Base-by-base conservation (phyloP, 768 basidiomycete genomes). In the Paxillus involutus region DNA sequence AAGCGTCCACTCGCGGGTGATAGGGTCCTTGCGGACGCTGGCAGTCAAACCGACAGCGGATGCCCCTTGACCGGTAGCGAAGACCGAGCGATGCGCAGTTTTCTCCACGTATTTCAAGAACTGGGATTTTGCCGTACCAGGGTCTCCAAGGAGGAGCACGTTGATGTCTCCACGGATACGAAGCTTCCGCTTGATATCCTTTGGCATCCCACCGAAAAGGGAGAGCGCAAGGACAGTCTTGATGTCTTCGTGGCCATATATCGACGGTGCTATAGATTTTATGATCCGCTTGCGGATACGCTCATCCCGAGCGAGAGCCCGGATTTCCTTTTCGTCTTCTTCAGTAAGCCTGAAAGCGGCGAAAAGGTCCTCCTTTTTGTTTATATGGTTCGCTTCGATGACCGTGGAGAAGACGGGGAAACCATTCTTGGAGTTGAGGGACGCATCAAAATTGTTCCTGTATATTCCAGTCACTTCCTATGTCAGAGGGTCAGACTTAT, bases 31-130 rank as follows among this genome's bases (percentile, higher is more conserved):
- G 49, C 97, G 86, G n/a, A 99, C 97, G 58, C 94, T 96, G 21
- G 97, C 97, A 0, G 97, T 99, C 52, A 99, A 79, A 87, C 97
- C 97, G 53, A 98, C 97, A 5, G 97, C 97, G 4, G 91, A 94
- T 13, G 97, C 97, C 44, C 97, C 97, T 71, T 99, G 97, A 33
- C 97, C 97, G 4, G 97, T 98, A 3, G 97, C 94, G 66, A 97
- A 99, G 21, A 99, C 96, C 6, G 96, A 95, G 43, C 97, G 84
- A 69, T 94, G 94, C 0, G 97, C 95, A 0, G 97, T 98, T 78
- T 99, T 99, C 71, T 99, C 97, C 33, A 94, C 93, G 63, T 98
- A 99, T 73, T 98, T 98, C 63, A 99, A 78, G 80, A 99, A 94
- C 68, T 99, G 97, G 0, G 96, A 98, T 72, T 99, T 98, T 55